phyloP scores from a whole-genome alignment of 371 early-diverging fungal species.

The Cokeromyces recurvatus region DNA sequence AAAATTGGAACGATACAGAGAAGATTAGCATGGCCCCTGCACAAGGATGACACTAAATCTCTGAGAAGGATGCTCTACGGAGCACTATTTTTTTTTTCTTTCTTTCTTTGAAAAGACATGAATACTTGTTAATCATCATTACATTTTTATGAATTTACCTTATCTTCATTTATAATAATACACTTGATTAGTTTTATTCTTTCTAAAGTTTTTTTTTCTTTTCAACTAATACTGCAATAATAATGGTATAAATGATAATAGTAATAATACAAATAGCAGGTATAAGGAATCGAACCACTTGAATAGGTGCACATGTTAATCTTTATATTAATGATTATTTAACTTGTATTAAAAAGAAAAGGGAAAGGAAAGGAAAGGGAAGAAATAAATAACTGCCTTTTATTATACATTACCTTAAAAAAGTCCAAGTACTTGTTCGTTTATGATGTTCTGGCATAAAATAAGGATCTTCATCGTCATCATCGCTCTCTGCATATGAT shows the following conservation, averaged over 20 bases:
- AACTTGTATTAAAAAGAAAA: too few relatives aligned
- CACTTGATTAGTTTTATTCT: too few relatives aligned
- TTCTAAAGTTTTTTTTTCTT: too few relatives aligned
- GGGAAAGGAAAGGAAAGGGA: too few relatives aligned
- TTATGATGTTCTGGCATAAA: conserved; percentile 49
- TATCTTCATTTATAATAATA: too few relatives aligned
- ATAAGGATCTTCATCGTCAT: conserved; percentile 53
- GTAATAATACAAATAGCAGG: conserved; percentile 39
- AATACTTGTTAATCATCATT: neutral
- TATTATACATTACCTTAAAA: conserved; percentile 38
- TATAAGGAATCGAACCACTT: conserved; percentile 41
- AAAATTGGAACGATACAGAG: conserved; percentile 71
- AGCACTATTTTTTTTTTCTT: conserved; percentile 14
- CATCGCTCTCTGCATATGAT: conserved; percentile 49
- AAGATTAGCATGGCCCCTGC: conserved; percentile 87
- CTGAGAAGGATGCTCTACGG: conserved; percentile 5
- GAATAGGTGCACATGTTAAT: conserved; percentile 45
- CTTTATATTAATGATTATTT: too few relatives aligned
- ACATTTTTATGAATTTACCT: too few relatives aligned
- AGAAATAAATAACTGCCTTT: too few relatives aligned
- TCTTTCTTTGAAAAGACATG: too few relatives aligned
- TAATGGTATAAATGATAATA: conserved; percentile 44
- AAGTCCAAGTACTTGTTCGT: conserved; percentile 45
- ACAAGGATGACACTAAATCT: conserved; percentile 3
- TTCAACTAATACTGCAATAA: conserved; percentile 35